Conservation (phyloP, 495 filamentous ascomycete species). For the Amniculicola lignicola region DNA sequence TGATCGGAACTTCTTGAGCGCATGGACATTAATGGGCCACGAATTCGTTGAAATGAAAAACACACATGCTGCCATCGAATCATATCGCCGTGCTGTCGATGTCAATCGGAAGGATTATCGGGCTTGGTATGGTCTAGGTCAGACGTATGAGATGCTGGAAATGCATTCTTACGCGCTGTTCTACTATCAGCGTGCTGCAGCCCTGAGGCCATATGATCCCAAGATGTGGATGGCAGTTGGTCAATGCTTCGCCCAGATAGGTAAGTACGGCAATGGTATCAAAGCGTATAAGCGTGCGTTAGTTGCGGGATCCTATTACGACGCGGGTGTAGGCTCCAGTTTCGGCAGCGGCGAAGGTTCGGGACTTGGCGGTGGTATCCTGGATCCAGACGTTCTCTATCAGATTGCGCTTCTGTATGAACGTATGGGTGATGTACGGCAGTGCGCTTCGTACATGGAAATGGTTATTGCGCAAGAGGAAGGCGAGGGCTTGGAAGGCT, state of each 20-base stretch:
- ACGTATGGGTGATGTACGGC: slow-evolving; percentile 65
- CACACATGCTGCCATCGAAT: slow-evolving; percentile 96
- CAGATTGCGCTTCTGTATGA: slow-evolving; percentile 91
- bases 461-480: slow-evolving; percentile 88
- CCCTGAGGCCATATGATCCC: slow-evolving; percentile 83
- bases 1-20: slow-evolving; percentile 85
- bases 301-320: slow-evolving; percentile 76
- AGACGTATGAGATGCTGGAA: slow-evolving; percentile 95
- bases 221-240: slow-evolving; percentile 99
- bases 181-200: slow-evolving; percentile 95
- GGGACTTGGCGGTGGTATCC: slow-evolving; percentile 49
- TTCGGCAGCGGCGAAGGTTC: slow-evolving; percentile 37
- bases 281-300: slow-evolving; percentile 91
- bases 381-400: slow-evolving; percentile 86
- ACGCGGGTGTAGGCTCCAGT: slow-evolving; percentile 48
- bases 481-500: slow-evolving; percentile 54
- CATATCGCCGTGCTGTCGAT: slow-evolving; percentile 92
- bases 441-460: slow-evolving; percentile 92
- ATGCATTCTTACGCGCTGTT: slow-evolving; percentile 96
- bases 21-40: slow-evolving; percentile 99
- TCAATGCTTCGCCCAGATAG: slow-evolving; percentile 83
- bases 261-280: slow-evolving; percentile 77
- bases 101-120: slow-evolving; percentile 96
- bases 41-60: slow-evolving; percentile 99
- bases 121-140: slow-evolving; percentile 96